A percentile compares a stretch with the other conserved stretches of the same genome.
phyloP scores from a whole-genome alignment of 164 flowering plant genomes.

The Nymphaea thermarum region DNA sequence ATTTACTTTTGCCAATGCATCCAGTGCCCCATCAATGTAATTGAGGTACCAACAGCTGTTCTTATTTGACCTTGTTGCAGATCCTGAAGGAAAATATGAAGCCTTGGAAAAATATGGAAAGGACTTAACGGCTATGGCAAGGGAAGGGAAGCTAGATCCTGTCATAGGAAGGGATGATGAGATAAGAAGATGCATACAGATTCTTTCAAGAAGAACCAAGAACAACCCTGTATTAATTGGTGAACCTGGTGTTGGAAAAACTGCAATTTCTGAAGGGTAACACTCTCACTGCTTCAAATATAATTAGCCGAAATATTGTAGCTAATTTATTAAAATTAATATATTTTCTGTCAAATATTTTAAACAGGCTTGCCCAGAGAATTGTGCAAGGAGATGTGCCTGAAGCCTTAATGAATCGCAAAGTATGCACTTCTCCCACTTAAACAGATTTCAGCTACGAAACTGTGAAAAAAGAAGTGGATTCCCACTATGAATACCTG shows the following conservation, averaged over 20 bases:
- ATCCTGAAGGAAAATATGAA: conserved; percentile 95
- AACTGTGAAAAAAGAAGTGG: too few species aligned
- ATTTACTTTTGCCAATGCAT: too few species aligned
- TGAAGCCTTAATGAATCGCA: conserved; percentile 92
- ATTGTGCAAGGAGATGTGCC: conserved; percentile 98
- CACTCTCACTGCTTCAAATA: conserved; percentile 3
- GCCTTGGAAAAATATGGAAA: conserved; percentile 90
- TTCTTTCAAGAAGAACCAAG: conserved; percentile 94
- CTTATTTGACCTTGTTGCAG: conserved; percentile 23
- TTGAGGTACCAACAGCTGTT: too few species aligned
- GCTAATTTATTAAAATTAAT: neutral
- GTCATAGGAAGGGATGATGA: conserved; percentile 98
- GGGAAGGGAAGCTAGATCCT: conserved; percentile 86
- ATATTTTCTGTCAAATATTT: neutral
- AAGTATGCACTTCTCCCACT: conserved; percentile 27
- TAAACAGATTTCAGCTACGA: neutral
- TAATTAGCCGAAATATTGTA: neutral
- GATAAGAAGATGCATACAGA: conserved; percentile 93
- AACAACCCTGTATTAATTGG: conserved; percentile 98
- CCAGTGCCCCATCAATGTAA: too few species aligned
- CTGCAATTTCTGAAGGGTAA: conserved; percentile 98
- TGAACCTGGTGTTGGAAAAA: conserved; percentile 99
- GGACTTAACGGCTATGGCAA: conserved; percentile 97
- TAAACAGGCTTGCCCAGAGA: conserved; percentile 91
- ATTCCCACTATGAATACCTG: too few species aligned